Evolutionary conservation across 371 early-diverging fungal species (phyloP).

Genomic region (Rhizopus stolonifer): DNA sequence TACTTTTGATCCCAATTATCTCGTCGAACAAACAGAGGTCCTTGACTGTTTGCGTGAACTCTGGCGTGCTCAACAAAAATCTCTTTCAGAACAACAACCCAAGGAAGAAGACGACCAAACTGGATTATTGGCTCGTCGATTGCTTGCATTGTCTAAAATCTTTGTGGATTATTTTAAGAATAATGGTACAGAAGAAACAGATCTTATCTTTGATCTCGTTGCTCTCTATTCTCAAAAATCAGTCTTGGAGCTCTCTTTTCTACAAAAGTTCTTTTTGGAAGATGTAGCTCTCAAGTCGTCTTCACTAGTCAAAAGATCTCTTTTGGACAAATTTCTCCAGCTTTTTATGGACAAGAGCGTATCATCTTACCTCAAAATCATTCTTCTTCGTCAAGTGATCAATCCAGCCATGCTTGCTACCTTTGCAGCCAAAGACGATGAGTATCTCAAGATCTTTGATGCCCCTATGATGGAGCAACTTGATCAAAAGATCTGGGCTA

Average conservation of each 20-base stretch:
- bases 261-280: slow-evolving; percentile 71
- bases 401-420: slow-evolving; percentile 76
- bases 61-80: slow-evolving; percentile 60
- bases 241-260: slow-evolving; percentile 58
- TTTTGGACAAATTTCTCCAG: slow-evolving; percentile 71
- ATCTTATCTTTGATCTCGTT: slow-evolving; percentile 74
- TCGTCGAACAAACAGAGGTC: slow-evolving; percentile 45
- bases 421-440: slow-evolving; percentile 50
- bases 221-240: slow-evolving; percentile 70
- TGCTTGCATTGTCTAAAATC: slow-evolving; percentile 39
- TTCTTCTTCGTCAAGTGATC: slow-evolving; percentile 70
- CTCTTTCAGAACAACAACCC: slow-evolving; percentile 37
- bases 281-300: slow-evolving; percentile 63
- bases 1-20: slow-evolving; percentile 61
- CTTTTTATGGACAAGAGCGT: slow-evolving; percentile 50
- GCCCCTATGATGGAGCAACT: slow-evolving; percentile 65
- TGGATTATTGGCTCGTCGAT: slow-evolving; percentile 49
- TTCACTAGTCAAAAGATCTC: slow-evolving; percentile 55
- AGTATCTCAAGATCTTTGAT: slow-evolving; percentile 60
- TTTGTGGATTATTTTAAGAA: slow-evolving; percentile 66
- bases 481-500: slow-evolving; percentile 72
- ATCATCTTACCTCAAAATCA: slow-evolving; percentile 61
- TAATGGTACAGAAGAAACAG: slow-evolving; percentile 59
- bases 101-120: slow-evolving; percentile 58
- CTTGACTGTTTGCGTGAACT: slow-evolving; percentile 56